These are phyloP conservation scores for Microdochium paspali DNA, from an alignment of 2,329 filamentous ascomycete genomes.

Conservation along the genomic window DNA sequence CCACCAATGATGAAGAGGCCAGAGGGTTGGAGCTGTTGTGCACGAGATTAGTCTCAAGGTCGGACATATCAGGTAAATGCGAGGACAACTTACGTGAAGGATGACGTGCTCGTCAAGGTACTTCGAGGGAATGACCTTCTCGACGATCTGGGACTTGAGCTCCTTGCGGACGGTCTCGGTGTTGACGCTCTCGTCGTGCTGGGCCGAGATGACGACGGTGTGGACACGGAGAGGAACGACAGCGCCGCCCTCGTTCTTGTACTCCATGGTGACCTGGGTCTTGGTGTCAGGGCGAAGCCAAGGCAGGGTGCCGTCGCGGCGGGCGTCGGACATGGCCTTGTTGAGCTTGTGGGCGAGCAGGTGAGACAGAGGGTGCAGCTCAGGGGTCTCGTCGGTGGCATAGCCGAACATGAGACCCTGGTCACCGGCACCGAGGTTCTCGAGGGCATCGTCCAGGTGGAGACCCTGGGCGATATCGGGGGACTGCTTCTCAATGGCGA, in stretches of 20 bases:
- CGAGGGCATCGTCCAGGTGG: slow-evolving; percentile 93
- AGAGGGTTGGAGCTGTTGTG: slow-evolving; percentile 74
- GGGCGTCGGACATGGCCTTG: slow-evolving; percentile 82
- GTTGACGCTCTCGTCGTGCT: slow-evolving; percentile 81
- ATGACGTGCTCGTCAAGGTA: slow-evolving; percentile 88
- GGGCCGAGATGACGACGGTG: slow-evolving; percentile 93
- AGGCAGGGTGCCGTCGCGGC: slow-evolving; percentile 75
- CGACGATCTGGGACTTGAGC: slow-evolving; percentile 95
- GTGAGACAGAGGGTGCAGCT: slow-evolving; percentile 90
- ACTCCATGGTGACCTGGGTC: slow-evolving; percentile 99
- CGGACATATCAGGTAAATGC: too few relatives aligned
- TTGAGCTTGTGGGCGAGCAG: slow-evolving; percentile 96
- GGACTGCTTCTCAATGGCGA: slow-evolving; percentile 98
- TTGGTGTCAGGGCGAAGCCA: slow-evolving; percentile 99
- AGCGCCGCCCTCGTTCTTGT: slow-evolving; percentile 90
- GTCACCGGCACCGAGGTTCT: slow-evolving; percentile 97
- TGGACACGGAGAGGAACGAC: slow-evolving; percentile 88
- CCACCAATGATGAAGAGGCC: slow-evolving; percentile 98
- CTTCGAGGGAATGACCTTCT: slow-evolving; percentile 84
- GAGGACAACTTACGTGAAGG: slow-evolving; percentile 68
- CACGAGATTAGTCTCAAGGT: slow-evolving; percentile 1
- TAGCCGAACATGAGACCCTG: slow-evolving; percentile 99
- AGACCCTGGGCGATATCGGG: slow-evolving; percentile 98
- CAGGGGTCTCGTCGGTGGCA: slow-evolving; percentile 97
- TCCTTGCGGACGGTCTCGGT: slow-evolving; percentile 90